Evolutionary conservation across 2,329 filamentous ascomycete genomes (phyloP).

Genomic region (Paramyrothecium roridum): DNA sequence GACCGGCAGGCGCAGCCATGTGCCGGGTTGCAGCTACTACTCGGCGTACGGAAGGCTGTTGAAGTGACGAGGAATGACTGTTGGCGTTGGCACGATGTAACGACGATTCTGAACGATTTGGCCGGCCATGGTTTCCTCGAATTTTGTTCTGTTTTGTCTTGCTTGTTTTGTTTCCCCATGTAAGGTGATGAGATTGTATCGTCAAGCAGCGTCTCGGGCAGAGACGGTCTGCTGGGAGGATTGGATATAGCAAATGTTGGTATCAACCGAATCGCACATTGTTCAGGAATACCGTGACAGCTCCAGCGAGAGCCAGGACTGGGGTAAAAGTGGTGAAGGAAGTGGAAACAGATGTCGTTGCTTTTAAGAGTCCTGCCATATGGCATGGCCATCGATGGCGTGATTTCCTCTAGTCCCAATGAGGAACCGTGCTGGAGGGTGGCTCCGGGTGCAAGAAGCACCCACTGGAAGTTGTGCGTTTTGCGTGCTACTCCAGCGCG

Average conservation of each 20-base stretch:
- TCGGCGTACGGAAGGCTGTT: constrained; percentile 57
- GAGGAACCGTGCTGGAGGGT: neutral
- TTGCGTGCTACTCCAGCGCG: constrained; percentile 6
- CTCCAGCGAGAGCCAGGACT: constrained; percentile 8
- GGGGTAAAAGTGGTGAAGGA: constrained; percentile 12
- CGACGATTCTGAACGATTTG: constrained; percentile 1
- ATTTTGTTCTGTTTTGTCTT: constrained; percentile 1
- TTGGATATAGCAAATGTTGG: constrained; percentile 10
- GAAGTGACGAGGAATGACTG: constrained; percentile 25
- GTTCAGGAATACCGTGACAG: constrained; percentile 4
- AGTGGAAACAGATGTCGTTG: constrained; percentile 11
- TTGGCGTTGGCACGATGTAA: neutral
- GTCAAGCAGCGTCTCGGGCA: neutral
- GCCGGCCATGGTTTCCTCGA: constrained; percentile 13
- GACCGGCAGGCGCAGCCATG: constrained; percentile 71
- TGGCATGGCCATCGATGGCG: constrained; percentile 24
- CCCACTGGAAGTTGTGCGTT: neutral
- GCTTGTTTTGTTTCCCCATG: constrained; percentile 1
- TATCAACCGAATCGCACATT: constrained; percentile 14
- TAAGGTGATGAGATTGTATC: neutral
- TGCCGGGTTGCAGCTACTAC: constrained; percentile 69
- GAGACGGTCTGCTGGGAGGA: neutral
- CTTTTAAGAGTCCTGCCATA: constrained; percentile 7
- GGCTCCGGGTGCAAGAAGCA: neutral
- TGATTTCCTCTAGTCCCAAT: constrained; percentile 25